Conservation (phyloP, 2,329 filamentous ascomycete genomes). For the Trichophyton mentagrophytes region DNA sequence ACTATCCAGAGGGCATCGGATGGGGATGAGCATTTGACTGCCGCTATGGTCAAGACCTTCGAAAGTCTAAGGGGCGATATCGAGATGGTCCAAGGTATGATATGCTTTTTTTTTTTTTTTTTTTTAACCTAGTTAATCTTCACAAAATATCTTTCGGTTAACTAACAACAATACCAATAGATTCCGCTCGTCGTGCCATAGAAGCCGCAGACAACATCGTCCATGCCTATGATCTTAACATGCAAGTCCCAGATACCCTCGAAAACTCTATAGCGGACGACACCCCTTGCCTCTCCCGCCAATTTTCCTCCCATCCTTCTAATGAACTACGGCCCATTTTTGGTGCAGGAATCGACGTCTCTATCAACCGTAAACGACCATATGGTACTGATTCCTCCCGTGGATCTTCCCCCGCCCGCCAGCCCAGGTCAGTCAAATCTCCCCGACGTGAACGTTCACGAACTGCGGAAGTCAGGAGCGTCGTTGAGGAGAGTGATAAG, state of each 20-base stretch:
- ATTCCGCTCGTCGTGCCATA: conserved; percentile 57
- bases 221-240: conserved; percentile 61
- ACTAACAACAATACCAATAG: conserved; percentile 25
- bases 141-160: background rate
- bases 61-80: conserved; percentile 54
- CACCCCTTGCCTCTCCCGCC: conserved; percentile 19
- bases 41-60: conserved; percentile 44
- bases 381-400: conserved; percentile 29
- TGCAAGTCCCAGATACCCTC: conserved; percentile 57
- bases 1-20: conserved; percentile 45
- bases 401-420: conserved; percentile 22
- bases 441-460: conserved; percentile 26
- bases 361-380: conserved; percentile 34
- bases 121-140: background rate
- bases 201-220: conserved; percentile 66
- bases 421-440: conserved; percentile 20
- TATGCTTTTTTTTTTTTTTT: background rate
- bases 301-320: conserved; percentile 13
- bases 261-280: conserved; percentile 30
- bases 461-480: conserved; percentile 30
- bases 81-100: conserved; percentile 53
- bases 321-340: conserved; percentile 29
- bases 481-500: conserved; percentile 32
- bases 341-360: conserved; percentile 32
- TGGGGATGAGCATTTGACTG: conserved; percentile 4